These are phyloP conservation scores for Ophiosphaerella herpotricha DNA, from an alignment of 2,329 filamentous ascomycete species.

Conservation along the genomic window DNA sequence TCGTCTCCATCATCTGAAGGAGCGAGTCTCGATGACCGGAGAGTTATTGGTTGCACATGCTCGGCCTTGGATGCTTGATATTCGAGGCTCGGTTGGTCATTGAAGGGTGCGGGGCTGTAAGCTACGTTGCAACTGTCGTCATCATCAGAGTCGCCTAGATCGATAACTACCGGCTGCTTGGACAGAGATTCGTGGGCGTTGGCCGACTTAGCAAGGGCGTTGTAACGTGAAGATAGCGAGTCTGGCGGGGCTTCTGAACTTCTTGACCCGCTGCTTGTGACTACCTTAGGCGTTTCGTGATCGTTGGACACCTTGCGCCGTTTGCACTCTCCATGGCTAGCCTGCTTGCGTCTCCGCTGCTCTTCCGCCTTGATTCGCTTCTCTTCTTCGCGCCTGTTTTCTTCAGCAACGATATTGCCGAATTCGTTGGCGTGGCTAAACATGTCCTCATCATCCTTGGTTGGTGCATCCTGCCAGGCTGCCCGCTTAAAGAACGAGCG, in stretches of 20 bases:
- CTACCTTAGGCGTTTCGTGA: constrained; percentile 9
- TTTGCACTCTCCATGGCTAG: constrained; percentile 5
- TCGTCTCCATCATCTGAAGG: constrained; percentile 31
- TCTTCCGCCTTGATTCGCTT: constrained; percentile 8
- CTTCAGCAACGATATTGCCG: constrained; percentile 45
- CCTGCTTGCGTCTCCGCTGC: background rate
- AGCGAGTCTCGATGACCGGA: constrained; percentile 10
- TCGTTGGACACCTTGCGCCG: constrained; percentile 30
- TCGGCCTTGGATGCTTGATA: background rate
- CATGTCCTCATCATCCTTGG: constrained; percentile 43
- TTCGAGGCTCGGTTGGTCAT: background rate
- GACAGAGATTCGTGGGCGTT: constrained; percentile 8
- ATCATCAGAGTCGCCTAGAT: constrained; percentile 31
- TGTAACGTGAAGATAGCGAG: constrained; percentile 37
- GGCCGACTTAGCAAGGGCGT: constrained; percentile 28
- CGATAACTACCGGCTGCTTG: constrained; percentile 25
- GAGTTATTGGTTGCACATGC: constrained; percentile 5
- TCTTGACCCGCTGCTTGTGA: constrained; percentile 9
- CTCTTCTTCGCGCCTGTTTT: constrained; percentile 37
- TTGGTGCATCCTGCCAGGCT: constrained; percentile 50
- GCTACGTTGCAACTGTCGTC: constrained; percentile 16
- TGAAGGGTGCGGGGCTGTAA: constrained; percentile 13
- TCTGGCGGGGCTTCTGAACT: constrained; percentile 16
- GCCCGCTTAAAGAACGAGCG: constrained; percentile 62
- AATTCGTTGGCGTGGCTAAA: constrained; percentile 52